Evolutionary conservation across 331 rosid genomes (phyloP).

Genomic region (Phaseolus coccineus): DNA sequence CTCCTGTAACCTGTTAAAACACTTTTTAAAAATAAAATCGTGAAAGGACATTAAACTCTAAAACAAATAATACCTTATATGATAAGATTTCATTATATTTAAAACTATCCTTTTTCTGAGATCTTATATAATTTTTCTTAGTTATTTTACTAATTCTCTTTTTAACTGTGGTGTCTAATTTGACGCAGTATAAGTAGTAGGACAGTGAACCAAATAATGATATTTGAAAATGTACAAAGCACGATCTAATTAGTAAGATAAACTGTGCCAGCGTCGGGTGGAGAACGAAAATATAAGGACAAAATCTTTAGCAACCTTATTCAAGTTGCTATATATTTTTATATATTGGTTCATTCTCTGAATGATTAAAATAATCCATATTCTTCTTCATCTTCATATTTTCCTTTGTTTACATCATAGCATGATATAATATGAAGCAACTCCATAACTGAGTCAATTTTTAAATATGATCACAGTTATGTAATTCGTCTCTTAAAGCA

Average conservation of each 20-base stretch:
- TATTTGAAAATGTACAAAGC: constrained; percentile 4
- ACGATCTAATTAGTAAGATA: constrained; percentile 34
- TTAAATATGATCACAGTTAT: neutral
- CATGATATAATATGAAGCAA: constrained; percentile 10
- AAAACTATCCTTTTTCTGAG: too few relatives aligned
- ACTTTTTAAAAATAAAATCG: too few relatives aligned
- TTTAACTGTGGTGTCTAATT: neutral
- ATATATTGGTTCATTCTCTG: neutral
- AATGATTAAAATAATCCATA: neutral
- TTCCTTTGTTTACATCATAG: neutral
- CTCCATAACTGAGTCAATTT: constrained; percentile 29
- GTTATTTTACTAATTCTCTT: neutral
- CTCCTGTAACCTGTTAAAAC: too few relatives aligned
- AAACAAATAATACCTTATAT: too few relatives aligned
- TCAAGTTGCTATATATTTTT: constrained; percentile 29
- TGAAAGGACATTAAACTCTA: too few relatives aligned
- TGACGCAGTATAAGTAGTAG: neutral
- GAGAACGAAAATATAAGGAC: constrained; percentile 28
- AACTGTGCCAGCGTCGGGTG: neutral
- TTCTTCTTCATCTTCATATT: neutral
- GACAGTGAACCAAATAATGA: neutral
- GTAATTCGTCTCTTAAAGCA: constrained; percentile 31
- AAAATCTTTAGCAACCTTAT: neutral
- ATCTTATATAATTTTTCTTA: too few relatives aligned
- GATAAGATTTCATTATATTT: too few relatives aligned